These are phyloP conservation scores for Abortiporus biennis DNA, from an alignment of 1,284 basidiomycete species.

Conservation along the genomic window DNA sequence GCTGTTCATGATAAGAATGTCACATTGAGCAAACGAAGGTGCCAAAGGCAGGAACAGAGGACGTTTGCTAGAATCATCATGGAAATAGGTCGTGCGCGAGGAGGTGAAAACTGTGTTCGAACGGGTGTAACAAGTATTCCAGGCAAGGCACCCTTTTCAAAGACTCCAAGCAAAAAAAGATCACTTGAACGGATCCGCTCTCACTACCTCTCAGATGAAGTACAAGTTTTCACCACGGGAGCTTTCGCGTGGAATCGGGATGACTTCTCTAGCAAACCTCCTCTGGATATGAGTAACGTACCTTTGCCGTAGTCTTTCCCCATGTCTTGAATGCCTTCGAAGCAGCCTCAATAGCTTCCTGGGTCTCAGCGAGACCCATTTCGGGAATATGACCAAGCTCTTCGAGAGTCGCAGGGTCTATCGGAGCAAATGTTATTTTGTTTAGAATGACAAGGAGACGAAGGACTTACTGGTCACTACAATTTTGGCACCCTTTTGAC, in stretches of 20 bases:
- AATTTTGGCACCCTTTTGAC: conserved; percentile 68
- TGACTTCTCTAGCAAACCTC: too few species aligned
- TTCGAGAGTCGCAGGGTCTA: conserved; percentile 83
- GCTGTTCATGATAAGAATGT: too few species aligned
- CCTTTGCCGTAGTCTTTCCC: conserved; percentile 79
- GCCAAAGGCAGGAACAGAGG: not conserved
- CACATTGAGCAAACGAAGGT: too few species aligned
- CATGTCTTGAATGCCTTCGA: conserved; percentile 73
- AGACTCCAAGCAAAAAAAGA: too few species aligned
- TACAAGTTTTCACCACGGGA: too few species aligned
- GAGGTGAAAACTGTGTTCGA: too few species aligned
- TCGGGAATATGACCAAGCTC: conserved; percentile 81
- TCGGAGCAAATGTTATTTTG: conserved; percentile 1
- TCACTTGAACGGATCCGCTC: too few species aligned
- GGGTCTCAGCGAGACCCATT: conserved; percentile 79
- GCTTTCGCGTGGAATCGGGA: too few species aligned
- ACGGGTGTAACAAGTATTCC: too few species aligned
- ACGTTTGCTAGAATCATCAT: not conserved
- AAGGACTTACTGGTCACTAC: conserved; percentile 63
- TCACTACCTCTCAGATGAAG: too few species aligned
- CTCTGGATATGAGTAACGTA: conserved; percentile 21
- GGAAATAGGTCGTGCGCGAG: too few species aligned
- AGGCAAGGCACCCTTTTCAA: too few species aligned
- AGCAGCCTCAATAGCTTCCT: conserved; percentile 76
- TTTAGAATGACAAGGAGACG: conserved; percentile 1